Evolutionary conservation across 78 protist genomes (phyloP).

Genomic region (Dictyostelium firmibasis): DNA sequence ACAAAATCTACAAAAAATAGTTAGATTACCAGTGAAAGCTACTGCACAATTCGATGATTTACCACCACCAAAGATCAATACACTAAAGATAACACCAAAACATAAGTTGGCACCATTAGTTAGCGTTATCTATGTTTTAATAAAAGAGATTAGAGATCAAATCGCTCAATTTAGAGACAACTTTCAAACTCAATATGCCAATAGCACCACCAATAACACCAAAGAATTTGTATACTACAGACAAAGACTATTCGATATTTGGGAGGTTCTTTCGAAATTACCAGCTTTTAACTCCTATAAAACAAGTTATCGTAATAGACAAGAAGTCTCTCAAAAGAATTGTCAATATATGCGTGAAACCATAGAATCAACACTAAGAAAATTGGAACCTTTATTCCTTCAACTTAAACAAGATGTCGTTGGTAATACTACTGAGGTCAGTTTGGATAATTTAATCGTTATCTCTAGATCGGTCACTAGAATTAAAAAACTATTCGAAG

Average conservation of each 20-base stretch:
- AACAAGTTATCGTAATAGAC: background rate
- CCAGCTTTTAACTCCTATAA: slow-evolving; percentile 13
- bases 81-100: slow-evolving; percentile 34
- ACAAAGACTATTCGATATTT: background rate
- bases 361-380: background rate
- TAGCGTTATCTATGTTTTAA: slow-evolving; percentile 30
- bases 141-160: slow-evolving; percentile 31
- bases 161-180: background rate
- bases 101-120: slow-evolving; percentile 44
- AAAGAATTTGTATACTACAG: background rate
- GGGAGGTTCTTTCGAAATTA: background rate
- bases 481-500: slow-evolving; percentile 33
- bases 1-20: slow-evolving; percentile 23
- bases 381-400: background rate
- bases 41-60: slow-evolving; percentile 10
- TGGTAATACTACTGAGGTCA: background rate
- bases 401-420: background rate
- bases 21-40: background rate
- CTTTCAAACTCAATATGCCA: background rate
- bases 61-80: slow-evolving; percentile 54
- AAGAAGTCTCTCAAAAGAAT: background rate
- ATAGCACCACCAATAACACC: background rate
- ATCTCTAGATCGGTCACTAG: background rate
- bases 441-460: background rate
- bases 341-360: slow-evolving; percentile 31